Evolutionary conservation across 2,329 filamentous ascomycete species (phyloP), one percentile per base, ranked within the genome.

Genomic region (Aspergillus novofumigatus): DNA sequence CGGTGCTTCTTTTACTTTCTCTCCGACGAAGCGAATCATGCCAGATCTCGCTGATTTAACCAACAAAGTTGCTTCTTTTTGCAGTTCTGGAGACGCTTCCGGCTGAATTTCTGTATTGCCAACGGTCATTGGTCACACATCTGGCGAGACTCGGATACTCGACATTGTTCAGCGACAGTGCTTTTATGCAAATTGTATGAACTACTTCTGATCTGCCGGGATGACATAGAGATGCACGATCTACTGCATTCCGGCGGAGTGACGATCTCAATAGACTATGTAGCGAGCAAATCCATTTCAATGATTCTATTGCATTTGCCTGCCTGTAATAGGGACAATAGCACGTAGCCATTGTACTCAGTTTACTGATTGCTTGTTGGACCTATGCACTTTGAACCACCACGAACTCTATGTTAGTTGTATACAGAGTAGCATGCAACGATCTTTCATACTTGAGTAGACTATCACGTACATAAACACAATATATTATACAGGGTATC

Each of bases 31-130:
- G 21, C 45, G 57, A 23, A 38, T 49, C 55, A 21, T 20, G 41
- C 9, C 26, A 56, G 50, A 21, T 54, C 48, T 54, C 29, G 48
- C 54, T 26, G 44, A 41, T 48, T 57, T 62, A 56, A 41, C 57
- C 51, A 62, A 60, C 60, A 54, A 51, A 51, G 55, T 41, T 59
- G 51, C 51, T 52, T 53, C 52, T 55, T 52, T 52, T 54, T 49
- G 53, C 41, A 45, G 28, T 47, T 57, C 47, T 49, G 53, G 49
- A 41, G 49, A 26, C 45, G 53, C 58, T 57, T 50, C 51, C 41
- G 54, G 44, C 58, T 48, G 52, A 48, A 54, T 59, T 52, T 63
- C 51, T 54, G 58, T 62, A 55, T 54, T 47, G 49, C 32, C 42
- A 53, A 35, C 42, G 58, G 56, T 28, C 42, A 44, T 35, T 23